phyloP scores from a whole-genome alignment of 495 filamentous ascomycete species.

The Aspergillus diversus region DNA sequence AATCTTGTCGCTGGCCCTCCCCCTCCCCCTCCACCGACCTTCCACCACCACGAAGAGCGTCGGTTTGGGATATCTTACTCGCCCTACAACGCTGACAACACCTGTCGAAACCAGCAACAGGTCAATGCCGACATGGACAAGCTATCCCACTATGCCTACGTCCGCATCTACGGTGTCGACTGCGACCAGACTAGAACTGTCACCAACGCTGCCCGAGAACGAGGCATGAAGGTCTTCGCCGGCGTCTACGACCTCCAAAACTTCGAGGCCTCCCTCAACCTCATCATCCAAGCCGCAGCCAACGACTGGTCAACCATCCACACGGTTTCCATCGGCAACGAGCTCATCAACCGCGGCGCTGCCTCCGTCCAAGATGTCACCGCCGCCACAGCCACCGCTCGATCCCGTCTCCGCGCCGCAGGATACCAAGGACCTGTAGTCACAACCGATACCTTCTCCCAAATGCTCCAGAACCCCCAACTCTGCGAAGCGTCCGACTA shows the following conservation, averaged over 20 bases:
- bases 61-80: constrained; percentile 69
- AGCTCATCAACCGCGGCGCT: constrained; percentile 69
- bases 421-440: constrained; percentile 78
- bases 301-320: constrained; percentile 67
- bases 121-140: constrained; percentile 65
- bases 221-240: constrained; percentile 68
- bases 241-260: constrained; percentile 69
- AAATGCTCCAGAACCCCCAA: constrained; percentile 64
- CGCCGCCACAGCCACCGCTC: constrained; percentile 57
- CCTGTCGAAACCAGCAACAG: constrained; percentile 67
- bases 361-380: constrained; percentile 55
- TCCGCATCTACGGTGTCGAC: constrained; percentile 82
- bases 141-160: constrained; percentile 54
- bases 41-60: constrained; percentile 6
- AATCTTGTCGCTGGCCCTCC: constrained; percentile 9
- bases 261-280: constrained; percentile 55
- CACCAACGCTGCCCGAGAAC: constrained; percentile 57
- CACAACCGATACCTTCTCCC: constrained; percentile 76
- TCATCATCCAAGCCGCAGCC: constrained; percentile 56
- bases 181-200: constrained; percentile 71
- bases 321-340: constrained; percentile 79
- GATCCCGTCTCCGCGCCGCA: constrained; percentile 55
- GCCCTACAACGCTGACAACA: constrained; percentile 67
- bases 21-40: constrained; percentile 11
- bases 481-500: constrained; percentile 77